A percentile compares a stretch with the other conserved stretches of the same genome.
These are phyloP conservation scores for Xylariaceae sp. DNA, from an alignment of 2,329 filamentous ascomycete genomes.

Conservation along the genomic window DNA sequence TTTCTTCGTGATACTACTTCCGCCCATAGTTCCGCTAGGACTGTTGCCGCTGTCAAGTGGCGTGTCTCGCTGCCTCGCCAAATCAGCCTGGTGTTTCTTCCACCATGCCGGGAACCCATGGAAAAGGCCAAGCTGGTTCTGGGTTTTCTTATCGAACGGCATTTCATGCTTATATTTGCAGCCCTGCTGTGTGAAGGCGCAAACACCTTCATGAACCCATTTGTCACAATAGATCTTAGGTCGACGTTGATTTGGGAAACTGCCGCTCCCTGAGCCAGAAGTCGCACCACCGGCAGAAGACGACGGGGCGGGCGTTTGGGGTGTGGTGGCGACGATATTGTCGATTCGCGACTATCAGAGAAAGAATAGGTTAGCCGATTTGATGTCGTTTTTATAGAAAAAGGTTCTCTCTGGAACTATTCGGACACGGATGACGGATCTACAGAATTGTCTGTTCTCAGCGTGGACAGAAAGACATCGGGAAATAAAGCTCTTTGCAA, in stretches of 20 bases:
- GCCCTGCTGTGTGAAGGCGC: constrained; percentile 79
- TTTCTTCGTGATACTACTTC: background rate
- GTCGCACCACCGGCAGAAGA: background rate
- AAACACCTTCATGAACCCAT: constrained; percentile 83
- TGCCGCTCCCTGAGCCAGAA: background rate
- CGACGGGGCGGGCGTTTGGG: constrained; percentile 18
- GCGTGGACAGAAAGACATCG: too few species aligned
- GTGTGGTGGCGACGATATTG: constrained; percentile 33
- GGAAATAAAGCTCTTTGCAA: constrained; percentile 1
- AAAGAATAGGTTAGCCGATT: constrained; percentile 1
- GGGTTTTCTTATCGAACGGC: constrained; percentile 63
- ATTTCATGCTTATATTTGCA: constrained; percentile 91
- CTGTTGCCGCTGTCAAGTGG: constrained; percentile 3
- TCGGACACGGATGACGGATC: background rate
- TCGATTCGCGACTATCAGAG: constrained; percentile 34
- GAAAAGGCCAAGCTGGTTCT: constrained; percentile 67
- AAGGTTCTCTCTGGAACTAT: background rate
- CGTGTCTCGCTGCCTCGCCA: constrained; percentile 31
- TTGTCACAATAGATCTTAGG: constrained; percentile 79
- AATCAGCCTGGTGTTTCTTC: constrained; percentile 50
- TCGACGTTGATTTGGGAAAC: constrained; percentile 19
- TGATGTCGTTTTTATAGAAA: too few species aligned
- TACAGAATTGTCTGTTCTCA: too few species aligned
- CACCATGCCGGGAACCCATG: constrained; percentile 60
- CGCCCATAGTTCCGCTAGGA: background rate